A percentile compares a stretch with the other conserved stretches of the same genome.
Evolutionary conservation across 2,329 filamentous ascomycete genomes (phyloP).

Genomic region (Fusarium sp.): DNA sequence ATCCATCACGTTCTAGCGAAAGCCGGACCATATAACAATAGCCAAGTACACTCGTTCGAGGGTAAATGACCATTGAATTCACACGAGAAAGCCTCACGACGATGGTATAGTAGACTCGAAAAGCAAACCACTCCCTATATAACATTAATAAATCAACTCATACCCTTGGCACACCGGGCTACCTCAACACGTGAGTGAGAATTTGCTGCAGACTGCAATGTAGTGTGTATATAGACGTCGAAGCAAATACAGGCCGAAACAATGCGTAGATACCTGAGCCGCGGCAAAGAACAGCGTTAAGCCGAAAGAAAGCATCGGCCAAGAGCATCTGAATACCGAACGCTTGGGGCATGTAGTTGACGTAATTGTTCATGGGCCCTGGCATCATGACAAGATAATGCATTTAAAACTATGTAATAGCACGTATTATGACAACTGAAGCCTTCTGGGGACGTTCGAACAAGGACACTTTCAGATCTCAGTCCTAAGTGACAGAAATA

Average conservation of each 20-base stretch:
- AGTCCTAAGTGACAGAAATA: background rate
- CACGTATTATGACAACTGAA: background rate
- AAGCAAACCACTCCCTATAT: background rate
- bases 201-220: background rate
- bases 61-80: background rate
- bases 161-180: background rate
- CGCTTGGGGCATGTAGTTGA: constrained; percentile 33
- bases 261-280: constrained; percentile 38
- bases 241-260: constrained; percentile 38
- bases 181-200: background rate
- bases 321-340: constrained; percentile 32
- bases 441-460: background rate
- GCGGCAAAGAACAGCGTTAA: constrained; percentile 30
- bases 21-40: background rate
- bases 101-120: background rate
- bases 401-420: background rate
- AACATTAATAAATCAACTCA: background rate
- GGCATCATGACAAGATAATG: background rate
- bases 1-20: background rate
- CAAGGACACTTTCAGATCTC: background rate
- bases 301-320: constrained; percentile 39
- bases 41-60: background rate
- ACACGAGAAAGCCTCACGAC: background rate
- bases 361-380: constrained; percentile 25
- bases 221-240: background rate